A percentile compares a stretch with the other conserved stretches of the same genome.
phyloP scores from a whole-genome alignment of 2,329 filamentous ascomycete genomes.

The Aspergillus sp. region DNA sequence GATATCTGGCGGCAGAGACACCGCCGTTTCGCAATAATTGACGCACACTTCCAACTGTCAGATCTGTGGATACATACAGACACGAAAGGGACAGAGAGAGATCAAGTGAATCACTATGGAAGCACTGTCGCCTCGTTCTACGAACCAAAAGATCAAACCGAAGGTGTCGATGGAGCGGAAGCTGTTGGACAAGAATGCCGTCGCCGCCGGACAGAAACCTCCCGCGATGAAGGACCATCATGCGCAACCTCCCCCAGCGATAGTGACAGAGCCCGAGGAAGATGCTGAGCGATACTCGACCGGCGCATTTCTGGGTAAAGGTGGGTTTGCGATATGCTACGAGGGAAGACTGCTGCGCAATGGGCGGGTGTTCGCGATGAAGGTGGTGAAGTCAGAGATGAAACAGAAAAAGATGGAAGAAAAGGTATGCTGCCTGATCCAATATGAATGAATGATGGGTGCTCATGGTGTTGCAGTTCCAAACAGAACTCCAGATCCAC shows the following conservation, averaged over 20 bases:
- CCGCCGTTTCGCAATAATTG: conserved; percentile 10
- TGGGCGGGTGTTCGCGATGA: conserved; percentile 41
- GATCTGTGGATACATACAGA: conserved; percentile 2
- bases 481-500: conserved; percentile 88
- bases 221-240: conserved; percentile 33
- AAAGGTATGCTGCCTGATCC: conserved; percentile 30
- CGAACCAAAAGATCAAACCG: conserved; percentile 39
- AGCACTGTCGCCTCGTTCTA: conserved; percentile 41
- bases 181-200: conserved; percentile 30
- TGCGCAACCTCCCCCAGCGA: conserved; percentile 38
- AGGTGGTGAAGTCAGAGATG: conserved; percentile 45
- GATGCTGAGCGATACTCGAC: conserved; percentile 39
- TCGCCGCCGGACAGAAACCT: conserved; percentile 24
- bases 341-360: conserved; percentile 39
- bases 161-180: conserved; percentile 33
- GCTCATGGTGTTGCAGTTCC: conserved; percentile 44
- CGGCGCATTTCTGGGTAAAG: conserved; percentile 41
- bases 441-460: not conserved
- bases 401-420: conserved; percentile 45
- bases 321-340: conserved; percentile 45
- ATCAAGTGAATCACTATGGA: conserved; percentile 31
- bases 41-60: conserved; percentile 11
- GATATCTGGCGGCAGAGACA: conserved; percentile 1
- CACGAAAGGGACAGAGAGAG: conserved; percentile 2
- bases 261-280: conserved; percentile 39